Evolutionary conservation across 805 yeast genomes (phyloP).

Genomic region (Candida patagonica): DNA sequence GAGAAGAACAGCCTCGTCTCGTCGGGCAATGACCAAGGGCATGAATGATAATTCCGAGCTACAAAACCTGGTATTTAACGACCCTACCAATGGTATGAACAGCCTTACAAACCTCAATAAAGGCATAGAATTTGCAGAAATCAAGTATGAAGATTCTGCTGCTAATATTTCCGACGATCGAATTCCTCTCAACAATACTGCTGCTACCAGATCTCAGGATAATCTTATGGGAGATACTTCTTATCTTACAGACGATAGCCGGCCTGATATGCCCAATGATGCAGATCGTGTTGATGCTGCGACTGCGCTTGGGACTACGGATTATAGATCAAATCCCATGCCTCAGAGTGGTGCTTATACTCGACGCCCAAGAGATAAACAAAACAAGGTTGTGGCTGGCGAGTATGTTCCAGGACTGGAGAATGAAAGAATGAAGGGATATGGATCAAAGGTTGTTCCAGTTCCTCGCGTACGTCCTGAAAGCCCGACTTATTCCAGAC

Average conservation of each 20-base stretch:
- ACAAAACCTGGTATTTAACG: conserved; percentile 12
- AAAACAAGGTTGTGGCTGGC: conserved; percentile 21
- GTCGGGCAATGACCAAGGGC: conserved; percentile 19
- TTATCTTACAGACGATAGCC: conserved; percentile 3
- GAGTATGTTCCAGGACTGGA: conserved; percentile 21
- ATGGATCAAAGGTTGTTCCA: conserved; percentile 25
- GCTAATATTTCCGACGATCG: conserved; percentile 9
- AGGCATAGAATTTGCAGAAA: conserved; percentile 15
- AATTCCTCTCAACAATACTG: conserved; percentile 7
- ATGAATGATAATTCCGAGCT: conserved; percentile 12
- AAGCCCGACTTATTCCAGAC: background rate
- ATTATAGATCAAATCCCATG: conserved; percentile 5
- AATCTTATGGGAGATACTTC: conserved; percentile 1
- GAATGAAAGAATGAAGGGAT: conserved; percentile 7
- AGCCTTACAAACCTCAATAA: conserved; percentile 5
- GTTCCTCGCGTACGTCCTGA: conserved; percentile 20
- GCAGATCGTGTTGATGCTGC: conserved; percentile 4
- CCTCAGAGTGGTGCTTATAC: background rate
- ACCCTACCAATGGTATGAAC: conserved; percentile 5
- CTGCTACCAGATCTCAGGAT: background rate
- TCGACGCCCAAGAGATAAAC: background rate
- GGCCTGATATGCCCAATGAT: conserved; percentile 4
- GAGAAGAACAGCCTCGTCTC: conserved; percentile 47
- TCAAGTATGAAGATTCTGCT: conserved; percentile 14
- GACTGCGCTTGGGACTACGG: background rate